Evolutionary conservation across 2,329 filamentous ascomycete genomes (phyloP).

Genomic region (Botrytis squamosa): DNA sequence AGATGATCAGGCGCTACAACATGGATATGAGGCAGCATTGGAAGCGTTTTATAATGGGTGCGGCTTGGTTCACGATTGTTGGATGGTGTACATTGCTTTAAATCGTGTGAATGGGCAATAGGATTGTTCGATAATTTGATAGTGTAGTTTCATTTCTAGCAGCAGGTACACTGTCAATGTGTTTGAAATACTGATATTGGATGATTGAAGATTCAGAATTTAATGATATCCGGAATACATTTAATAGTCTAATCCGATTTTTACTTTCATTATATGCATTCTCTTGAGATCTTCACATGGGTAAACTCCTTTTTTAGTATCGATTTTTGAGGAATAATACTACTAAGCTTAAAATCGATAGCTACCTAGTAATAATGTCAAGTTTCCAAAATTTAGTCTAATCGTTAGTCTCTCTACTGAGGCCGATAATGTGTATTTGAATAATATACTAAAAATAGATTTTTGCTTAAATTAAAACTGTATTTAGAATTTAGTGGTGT

Average conservation of each 20-base stretch:
- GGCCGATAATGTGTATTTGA: too few species aligned
- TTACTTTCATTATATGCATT: not conserved
- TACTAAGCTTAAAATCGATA: not conserved
- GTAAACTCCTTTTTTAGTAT: not conserved
- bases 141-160: conserved; percentile 11
- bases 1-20: not conserved
- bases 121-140: conserved; percentile 2
- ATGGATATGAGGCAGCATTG: not conserved
- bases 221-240: not conserved
- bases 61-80: conserved; percentile 1
- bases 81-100: conserved; percentile 5
- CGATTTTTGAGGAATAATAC: not conserved
- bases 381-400: not conserved
- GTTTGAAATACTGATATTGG: conserved; percentile 4
- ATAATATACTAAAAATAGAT: too few species aligned
- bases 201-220: conserved; percentile 1
- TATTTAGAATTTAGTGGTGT: too few species aligned
- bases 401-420: too few species aligned
- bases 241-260: not conserved
- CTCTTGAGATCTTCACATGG: too few species aligned
- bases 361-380: not conserved
- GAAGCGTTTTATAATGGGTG: not conserved
- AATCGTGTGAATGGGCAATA: not conserved
- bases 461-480: too few species aligned
- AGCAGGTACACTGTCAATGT: conserved; percentile 13